Base-by-base conservation (phyloP, 2,329 filamentous ascomycete genomes). In the Bipolaris oryzae region DNA sequence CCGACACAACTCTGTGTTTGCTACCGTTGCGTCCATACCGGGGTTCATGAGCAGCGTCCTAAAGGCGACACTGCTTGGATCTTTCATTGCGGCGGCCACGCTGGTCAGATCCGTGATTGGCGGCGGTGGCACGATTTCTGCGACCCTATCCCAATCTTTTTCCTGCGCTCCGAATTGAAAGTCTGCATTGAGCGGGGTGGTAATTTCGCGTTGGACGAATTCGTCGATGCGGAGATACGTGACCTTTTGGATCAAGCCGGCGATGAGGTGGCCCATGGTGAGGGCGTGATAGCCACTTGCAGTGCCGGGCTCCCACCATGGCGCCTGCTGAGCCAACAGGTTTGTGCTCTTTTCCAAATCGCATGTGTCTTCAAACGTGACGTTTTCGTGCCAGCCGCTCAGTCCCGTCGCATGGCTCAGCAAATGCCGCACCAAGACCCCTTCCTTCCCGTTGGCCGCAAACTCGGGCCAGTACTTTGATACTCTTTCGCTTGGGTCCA, bases 191-290 rank as follows among this genome's bases (percentile, higher is more conserved):
- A 71, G 33, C 88, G 88, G 75, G 81, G 87, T 23, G 89, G 86
- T 75, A 84, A 87, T 65, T 79, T 96, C 68, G 96, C 92, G 80
- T 5, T 21, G 4, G 3, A 67, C 53, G 20, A 64, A 64, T 3
- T 61, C 37, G 1, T 37, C 10, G 5, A 67, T 21, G 0, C 58
- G 16, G 9, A 60, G 52, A 1, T 55, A 50, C 1, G 59, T 60
- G 1, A 63, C 51, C 23, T 60, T 58, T 2, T 37, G 46, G 7
- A 59, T 33, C 13, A 67, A 53, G 6, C 41, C 60, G 37, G 41
- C 48, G 15, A 66, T n/a, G 4, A 67, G 61, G 21, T 61, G 56
- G 23, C 63, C 61, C 54, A 64, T 59, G 34, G 56, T 63, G 2
- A 59, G 15, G 28, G 23, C 43, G 35, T 66, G 63, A 34, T 67